Percentiles rank a stretch among this genome's conserved stretches.
These are phyloP conservation scores for Fulvia fulva DNA, from an alignment of 2,329 filamentous ascomycete species.

Conservation along the genomic window DNA sequence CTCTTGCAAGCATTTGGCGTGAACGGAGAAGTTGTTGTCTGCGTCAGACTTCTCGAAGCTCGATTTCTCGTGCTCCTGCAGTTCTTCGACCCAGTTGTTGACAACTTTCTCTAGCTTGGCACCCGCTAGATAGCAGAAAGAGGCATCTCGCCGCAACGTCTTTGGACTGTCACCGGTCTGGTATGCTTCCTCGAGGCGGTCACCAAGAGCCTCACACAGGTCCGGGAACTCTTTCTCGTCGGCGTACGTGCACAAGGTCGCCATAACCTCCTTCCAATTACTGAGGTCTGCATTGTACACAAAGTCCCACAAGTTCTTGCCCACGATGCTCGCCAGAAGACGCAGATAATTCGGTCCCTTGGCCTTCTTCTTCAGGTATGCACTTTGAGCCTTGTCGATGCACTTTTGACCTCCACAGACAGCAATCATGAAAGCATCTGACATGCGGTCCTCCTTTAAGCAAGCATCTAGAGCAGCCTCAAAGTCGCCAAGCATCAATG, in stretches of 20 bases:
- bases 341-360: slow-evolving; percentile 88
- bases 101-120: slow-evolving; percentile 98
- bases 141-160: slow-evolving; percentile 72
- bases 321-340: slow-evolving; percentile 82
- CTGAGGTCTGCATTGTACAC: slow-evolving; percentile 91
- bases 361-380: slow-evolving; percentile 80
- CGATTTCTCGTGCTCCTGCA: slow-evolving; percentile 76
- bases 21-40: slow-evolving; percentile 85
- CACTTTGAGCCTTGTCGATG: slow-evolving; percentile 86
- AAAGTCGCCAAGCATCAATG: slow-evolving; percentile 86
- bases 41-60: slow-evolving; percentile 57
- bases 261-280: slow-evolving; percentile 98
- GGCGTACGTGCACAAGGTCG: slow-evolving; percentile 90
- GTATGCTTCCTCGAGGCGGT: slow-evolving; percentile 73
- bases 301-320: slow-evolving; percentile 96
- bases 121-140: slow-evolving; percentile 92
- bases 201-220: slow-evolving; percentile 89
- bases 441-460: slow-evolving; percentile 81
- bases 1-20: slow-evolving; percentile 80
- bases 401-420: slow-evolving; percentile 93
- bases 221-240: slow-evolving; percentile 88
- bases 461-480: slow-evolving; percentile 85
- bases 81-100: slow-evolving; percentile 84
- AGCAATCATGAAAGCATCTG: slow-evolving; percentile 96
- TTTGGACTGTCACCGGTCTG: slow-evolving; percentile 49